These are phyloP conservation scores for Sideroxylon spinosum DNA, from an alignment of 179 eudicot genomes.

Conservation along the genomic window DNA sequence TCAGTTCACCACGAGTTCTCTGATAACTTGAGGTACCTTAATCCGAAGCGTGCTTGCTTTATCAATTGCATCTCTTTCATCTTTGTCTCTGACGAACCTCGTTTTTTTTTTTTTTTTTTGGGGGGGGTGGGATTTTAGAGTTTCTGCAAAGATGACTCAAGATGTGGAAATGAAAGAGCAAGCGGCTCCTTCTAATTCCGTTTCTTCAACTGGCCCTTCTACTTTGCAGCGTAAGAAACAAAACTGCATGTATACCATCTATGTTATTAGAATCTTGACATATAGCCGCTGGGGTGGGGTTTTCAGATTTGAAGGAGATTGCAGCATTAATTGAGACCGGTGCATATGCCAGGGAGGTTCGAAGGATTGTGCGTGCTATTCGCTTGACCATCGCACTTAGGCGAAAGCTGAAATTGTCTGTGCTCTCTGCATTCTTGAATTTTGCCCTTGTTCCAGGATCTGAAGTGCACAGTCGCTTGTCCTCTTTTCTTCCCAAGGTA, in stretches of 20 bases:
- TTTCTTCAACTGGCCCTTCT: constrained; percentile 47
- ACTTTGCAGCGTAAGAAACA: constrained; percentile 52
- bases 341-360: constrained; percentile 66
- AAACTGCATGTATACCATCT: not conserved
- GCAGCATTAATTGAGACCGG: constrained; percentile 72
- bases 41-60: not conserved
- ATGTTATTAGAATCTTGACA: not conserved
- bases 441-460: constrained; percentile 66
- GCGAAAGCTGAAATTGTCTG: constrained; percentile 58
- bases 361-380: constrained; percentile 68
- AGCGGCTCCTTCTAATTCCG: constrained; percentile 57
- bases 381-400: constrained; percentile 69
- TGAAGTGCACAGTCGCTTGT: constrained; percentile 58
- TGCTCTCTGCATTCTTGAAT: constrained; percentile 61
- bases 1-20: constrained; percentile 11
- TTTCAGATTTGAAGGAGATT: constrained; percentile 72
- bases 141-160: constrained; percentile 45
- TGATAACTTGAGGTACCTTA: constrained; percentile 7
- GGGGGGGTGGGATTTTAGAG: not conserved
- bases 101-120: not conserved
- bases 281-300: not conserved
- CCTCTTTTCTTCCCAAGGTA: constrained; percentile 80
- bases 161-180: constrained; percentile 90
- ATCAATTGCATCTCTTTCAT: too few relatives aligned
- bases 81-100: not conserved